Base-by-base conservation (phyloP, 345 rosid genomes). In the Salix brachista region DNA sequence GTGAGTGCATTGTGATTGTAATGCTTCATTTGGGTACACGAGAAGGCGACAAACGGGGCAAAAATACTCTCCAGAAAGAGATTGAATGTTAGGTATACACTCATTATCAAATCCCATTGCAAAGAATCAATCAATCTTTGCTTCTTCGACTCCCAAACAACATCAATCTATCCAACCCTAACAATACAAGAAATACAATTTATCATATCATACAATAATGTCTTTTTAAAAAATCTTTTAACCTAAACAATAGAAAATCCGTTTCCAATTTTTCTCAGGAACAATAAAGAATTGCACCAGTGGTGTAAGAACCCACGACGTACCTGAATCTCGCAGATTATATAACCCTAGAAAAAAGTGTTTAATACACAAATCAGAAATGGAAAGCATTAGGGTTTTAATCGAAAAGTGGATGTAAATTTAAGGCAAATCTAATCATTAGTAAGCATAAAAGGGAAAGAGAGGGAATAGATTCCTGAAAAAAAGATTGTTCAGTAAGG, bases 1-100 rank as follows among this genome's bases (percentile, higher is more conserved):
- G 73, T 93, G 98, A 76, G 93, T 89, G 80, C 98, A 93, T 77
- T 89, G 92, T 3, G 96, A 86, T 81, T 90, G 98, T 16, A 93
- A 79, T 19, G 97, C 96, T 85, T 93, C 98, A 71, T 84, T 87
- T n/a, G 98, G 98, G 81, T 85, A 82, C 37, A 93, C 87, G 16
- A 93, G 93, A 68, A 89, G 67, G 8, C 92, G 90, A 74, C 97
- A 93, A 61, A 91, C 91, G 10, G 96, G 90, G 71, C 98, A 93
- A 77, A 93, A 93, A 80, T 86, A 89, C 84, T 91, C 96, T 30
- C 91, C 91, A 6, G 94, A 84, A 19, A 93, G 81, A 67, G 90
- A 86, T 81, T 93, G 91, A 75, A 90, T 90, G 81, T 89, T 91
- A 46, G 80, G 67, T 71, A 93, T 83, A 81, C 96, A 91, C 75